Evolutionary conservation across 768 basidiomycete species (phyloP).

Genomic region (Candolleomyces eurysporus): DNA sequence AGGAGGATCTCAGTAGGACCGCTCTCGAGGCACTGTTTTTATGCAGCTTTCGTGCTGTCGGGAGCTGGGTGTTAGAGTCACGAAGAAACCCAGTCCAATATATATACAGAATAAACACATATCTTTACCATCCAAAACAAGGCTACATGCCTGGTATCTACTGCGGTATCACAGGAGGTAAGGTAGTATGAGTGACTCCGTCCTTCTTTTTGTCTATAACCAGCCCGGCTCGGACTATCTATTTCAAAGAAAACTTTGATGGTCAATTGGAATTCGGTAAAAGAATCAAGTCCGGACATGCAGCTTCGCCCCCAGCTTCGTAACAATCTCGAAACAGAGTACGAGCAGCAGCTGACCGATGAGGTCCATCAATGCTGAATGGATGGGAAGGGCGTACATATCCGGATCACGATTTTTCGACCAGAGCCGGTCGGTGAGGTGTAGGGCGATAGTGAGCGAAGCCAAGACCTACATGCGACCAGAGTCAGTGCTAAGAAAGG

Average conservation of each 20-base stretch:
- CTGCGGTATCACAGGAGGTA: no score
- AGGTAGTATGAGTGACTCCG: no score
- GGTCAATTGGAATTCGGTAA: background rate
- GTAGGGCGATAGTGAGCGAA: constrained; percentile 66
- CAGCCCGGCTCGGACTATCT: background rate
- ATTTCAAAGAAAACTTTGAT: background rate
- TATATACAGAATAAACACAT: background rate
- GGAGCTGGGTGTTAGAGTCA: background rate
- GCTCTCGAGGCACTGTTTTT: background rate
- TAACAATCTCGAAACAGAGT: constrained; percentile 67
- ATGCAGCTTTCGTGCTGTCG: background rate
- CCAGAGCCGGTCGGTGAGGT: constrained; percentile 78
- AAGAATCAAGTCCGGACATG: constrained; percentile 15
- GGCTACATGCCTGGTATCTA: background rate
- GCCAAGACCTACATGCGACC: constrained; percentile 51
- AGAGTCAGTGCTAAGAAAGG: background rate
- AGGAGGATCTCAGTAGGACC: background rate
- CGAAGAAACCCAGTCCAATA: background rate
- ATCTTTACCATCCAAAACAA: background rate
- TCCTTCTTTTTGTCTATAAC: background rate
- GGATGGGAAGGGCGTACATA: constrained; percentile 90
- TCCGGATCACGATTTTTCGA: constrained; percentile 78
- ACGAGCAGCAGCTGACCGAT: constrained; percentile 81
- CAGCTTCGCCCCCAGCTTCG: constrained; percentile 38
- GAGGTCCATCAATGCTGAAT: constrained; percentile 86